These are phyloP conservation scores for Neonectria hederae DNA, from an alignment of 2,329 filamentous ascomycete species.

Conservation along the genomic window DNA sequence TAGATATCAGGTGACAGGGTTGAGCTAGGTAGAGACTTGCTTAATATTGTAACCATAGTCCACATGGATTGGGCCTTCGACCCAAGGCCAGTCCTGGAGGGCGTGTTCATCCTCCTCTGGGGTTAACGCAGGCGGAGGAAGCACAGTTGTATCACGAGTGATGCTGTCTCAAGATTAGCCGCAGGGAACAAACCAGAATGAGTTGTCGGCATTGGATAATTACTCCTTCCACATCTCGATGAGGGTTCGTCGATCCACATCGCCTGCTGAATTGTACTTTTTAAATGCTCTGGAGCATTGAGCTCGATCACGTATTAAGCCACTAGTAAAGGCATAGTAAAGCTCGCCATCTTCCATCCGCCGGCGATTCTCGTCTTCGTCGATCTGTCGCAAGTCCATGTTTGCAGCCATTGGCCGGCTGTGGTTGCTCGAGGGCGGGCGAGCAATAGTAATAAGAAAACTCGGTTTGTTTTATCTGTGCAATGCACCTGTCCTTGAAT, in stretches of 20 bases:
- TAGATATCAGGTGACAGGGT: not conserved
- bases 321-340: constrained; percentile 77
- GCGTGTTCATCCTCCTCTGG: constrained; percentile 71
- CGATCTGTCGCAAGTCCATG: constrained; percentile 39
- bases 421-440: not conserved
- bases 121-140: constrained; percentile 68
- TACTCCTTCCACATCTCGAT: constrained; percentile 79
- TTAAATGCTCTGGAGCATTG: constrained; percentile 69
- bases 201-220: constrained; percentile 24
- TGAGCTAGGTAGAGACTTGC: not conserved
- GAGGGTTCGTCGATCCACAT: constrained; percentile 67
- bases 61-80: constrained; percentile 74
- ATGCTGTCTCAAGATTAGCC: not conserved
- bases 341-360: constrained; percentile 75
- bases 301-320: constrained; percentile 70
- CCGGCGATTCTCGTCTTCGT: constrained; percentile 58
- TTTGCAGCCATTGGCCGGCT: not conserved
- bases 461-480: not conserved
- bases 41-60: constrained; percentile 83
- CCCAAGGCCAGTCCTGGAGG: constrained; percentile 72
- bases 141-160: constrained; percentile 54
- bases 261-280: constrained; percentile 70
- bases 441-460: not conserved
- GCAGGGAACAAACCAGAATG: not conserved
- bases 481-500: not conserved